Base-by-base conservation (phyloP, 176 grass and related monocot species). In the Stipa capillata region DNA sequence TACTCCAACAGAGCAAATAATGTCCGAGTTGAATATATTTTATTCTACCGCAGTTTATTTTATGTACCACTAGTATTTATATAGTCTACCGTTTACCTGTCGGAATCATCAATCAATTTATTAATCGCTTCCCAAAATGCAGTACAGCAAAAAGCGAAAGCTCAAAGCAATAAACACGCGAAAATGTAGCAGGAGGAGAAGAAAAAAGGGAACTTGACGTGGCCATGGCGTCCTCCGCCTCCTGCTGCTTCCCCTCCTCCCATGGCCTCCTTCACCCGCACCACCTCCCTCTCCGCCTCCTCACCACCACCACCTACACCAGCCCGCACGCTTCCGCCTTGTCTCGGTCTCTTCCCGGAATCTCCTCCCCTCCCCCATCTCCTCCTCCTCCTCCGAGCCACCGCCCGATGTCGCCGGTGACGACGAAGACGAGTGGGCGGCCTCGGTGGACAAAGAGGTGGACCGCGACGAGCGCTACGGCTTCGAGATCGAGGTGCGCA, bases 401-500 rank as follows among this genome's bases (percentile, higher is more conserved):
- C 28, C 79, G 65, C 65, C 50, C 20, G 36, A 69, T 13, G 57
- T 41, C 42, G 36, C n/a, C 29, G 36, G 8, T 4, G 29, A 40
- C 62, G n/a, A 17, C 7, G 33, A 70, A 2, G 61, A 64, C 27
- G 62, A 54, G 0, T 17, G n/a, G n/a, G n/a, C 4, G 0, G 56
- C 65, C 16, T 18, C 6, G 0, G 28, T 7, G 15, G 6, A 75
- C 0, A 24, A 36, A 24, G 41, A 73, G n/a, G 58, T 63, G 28
- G 83, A 82, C 8, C 36, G 20, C 0, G 69, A 72, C 50, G 62
- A 85, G 8, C 17, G 8, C 15, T 65, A 80, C n/a, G 85, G 79
- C 2, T 87, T 97, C 13, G 63, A 94, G 69, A 90, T 94, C 32
- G 72, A 92, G 87, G 65, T 97, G 3, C 50, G 79, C 29, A 92